Evolutionary conservation across 176 grass and related monocot species (phyloP).

Genomic region (Phoenix dactylifera): DNA sequence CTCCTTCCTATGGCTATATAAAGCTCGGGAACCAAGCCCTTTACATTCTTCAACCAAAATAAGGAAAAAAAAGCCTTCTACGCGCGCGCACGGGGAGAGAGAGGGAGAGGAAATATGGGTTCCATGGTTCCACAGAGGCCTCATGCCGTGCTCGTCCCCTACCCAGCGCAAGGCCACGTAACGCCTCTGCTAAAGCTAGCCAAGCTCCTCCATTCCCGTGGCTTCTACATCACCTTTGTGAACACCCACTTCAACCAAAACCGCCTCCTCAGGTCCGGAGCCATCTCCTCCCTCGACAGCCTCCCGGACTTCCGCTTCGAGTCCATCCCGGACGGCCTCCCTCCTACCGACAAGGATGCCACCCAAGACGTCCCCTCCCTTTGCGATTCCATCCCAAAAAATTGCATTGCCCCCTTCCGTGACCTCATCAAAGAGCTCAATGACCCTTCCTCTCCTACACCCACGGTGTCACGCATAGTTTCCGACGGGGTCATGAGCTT

Average conservation of each 20-base stretch:
- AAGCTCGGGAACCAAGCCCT: too few relatives aligned
- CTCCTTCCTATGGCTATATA: too few relatives aligned
- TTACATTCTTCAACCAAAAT: too few relatives aligned
- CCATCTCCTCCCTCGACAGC: neutral
- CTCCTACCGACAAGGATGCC: neutral
- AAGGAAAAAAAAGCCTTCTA: too few relatives aligned
- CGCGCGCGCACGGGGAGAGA: neutral
- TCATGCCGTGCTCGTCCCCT: neutral
- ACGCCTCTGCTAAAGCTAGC: slow-evolving; percentile 8
- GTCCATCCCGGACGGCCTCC: slow-evolving; percentile 11
- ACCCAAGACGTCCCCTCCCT: slow-evolving; percentile 4
- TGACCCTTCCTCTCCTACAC: neutral
- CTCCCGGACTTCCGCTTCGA: slow-evolving; percentile 11
- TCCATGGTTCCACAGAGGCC: neutral
- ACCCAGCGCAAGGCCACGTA: slow-evolving; percentile 4
- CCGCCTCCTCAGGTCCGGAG: slow-evolving; percentile 8
- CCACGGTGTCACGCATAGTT: neutral
- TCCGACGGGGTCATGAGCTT: slow-evolving; percentile 5
- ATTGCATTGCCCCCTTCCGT: neutral
- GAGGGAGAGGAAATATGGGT: neutral
- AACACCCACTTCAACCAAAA: slow-evolving; percentile 13
- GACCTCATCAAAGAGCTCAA: slow-evolving; percentile 1
- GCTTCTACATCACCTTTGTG: slow-evolving; percentile 10
- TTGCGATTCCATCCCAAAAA: neutral
- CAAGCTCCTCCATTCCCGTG: slow-evolving; percentile 2